Conservation (phyloP, 306 rosid species). For the Vicia sativa region DNA sequence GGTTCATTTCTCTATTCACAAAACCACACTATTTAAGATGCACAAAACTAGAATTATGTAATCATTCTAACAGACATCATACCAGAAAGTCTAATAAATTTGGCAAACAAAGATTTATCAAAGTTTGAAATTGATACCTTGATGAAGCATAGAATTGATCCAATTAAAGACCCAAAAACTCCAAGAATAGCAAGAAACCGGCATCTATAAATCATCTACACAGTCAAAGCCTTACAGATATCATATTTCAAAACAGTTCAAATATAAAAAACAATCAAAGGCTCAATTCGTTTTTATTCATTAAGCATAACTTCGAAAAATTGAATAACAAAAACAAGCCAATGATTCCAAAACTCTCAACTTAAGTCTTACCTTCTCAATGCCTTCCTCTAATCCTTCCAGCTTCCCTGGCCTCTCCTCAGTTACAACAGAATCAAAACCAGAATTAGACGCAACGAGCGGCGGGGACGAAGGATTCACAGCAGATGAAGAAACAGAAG, state of each 20-base stretch:
- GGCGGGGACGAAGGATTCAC: slow-evolving; percentile 43
- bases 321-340: background rate
- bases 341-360: background rate
- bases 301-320: background rate
- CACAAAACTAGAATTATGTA: background rate
- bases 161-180: slow-evolving; percentile 82
- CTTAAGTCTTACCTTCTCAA: slow-evolving; percentile 57
- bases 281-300: background rate
- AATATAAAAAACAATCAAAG: background rate
- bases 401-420: slow-evolving; percentile 28
- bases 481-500: slow-evolving; percentile 49
- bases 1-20: background rate
- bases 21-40: background rate
- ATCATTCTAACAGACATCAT: background rate
- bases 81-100: background rate
- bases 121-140: slow-evolving; percentile 55
- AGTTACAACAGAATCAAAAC: slow-evolving; percentile 34
- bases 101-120: background rate
- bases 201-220: slow-evolving; percentile 71
- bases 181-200: slow-evolving; percentile 79
- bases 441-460: slow-evolving; percentile 36
- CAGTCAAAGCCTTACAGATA: slow-evolving; percentile 1
- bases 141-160: slow-evolving; percentile 76
- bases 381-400: slow-evolving; percentile 53
- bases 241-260: background rate